These are phyloP conservation scores for Thuja plicata DNA, from an alignment of 83 land plant genomes.

Conservation along the genomic window DNA sequence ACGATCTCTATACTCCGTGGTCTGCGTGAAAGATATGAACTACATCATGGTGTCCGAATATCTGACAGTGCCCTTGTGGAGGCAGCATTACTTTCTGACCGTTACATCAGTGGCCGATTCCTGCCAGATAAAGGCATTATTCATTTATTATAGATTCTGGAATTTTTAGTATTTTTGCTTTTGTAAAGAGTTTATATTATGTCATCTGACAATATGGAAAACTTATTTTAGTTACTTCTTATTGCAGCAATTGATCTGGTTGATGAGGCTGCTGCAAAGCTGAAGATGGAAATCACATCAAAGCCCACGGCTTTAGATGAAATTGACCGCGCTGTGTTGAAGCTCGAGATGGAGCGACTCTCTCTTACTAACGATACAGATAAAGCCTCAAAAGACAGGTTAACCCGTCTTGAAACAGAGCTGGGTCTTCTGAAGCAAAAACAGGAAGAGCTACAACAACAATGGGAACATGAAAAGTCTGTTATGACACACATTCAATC, in stretches of 20 bases:
- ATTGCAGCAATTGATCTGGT: constrained; percentile 73
- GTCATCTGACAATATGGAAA: not conserved
- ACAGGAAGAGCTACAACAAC: constrained; percentile 82
- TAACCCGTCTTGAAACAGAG: constrained; percentile 81
- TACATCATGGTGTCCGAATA: constrained; percentile 96
- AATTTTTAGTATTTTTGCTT: not conserved
- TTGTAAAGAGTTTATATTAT: not conserved
- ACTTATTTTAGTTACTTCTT: not conserved
- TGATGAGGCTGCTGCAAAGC: constrained; percentile 91
- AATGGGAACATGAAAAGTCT: constrained; percentile 98
- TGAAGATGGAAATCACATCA: constrained; percentile 99
- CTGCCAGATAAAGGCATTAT: constrained; percentile 74
- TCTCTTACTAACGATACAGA: constrained; percentile 92
- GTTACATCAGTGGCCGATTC: constrained; percentile 91
- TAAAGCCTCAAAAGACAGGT: constrained; percentile 90
- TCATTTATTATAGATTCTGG: not conserved
- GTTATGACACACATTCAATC: constrained; percentile 96
- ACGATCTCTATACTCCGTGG: constrained; percentile 92
- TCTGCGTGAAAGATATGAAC: constrained; percentile 90
- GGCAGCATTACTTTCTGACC: constrained; percentile 84
- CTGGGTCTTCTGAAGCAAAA: constrained; percentile 64
- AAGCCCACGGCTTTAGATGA: constrained; percentile 98
- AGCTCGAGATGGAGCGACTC: constrained; percentile 95
- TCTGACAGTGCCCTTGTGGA: constrained; percentile 92
- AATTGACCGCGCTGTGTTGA: constrained; percentile 89